A percentile compares a stretch with the other conserved stretches of the same genome.
These are phyloP conservation scores for Hylodesmum podocarpum DNA, from an alignment of 306 rosid species.

Conservation along the genomic window DNA sequence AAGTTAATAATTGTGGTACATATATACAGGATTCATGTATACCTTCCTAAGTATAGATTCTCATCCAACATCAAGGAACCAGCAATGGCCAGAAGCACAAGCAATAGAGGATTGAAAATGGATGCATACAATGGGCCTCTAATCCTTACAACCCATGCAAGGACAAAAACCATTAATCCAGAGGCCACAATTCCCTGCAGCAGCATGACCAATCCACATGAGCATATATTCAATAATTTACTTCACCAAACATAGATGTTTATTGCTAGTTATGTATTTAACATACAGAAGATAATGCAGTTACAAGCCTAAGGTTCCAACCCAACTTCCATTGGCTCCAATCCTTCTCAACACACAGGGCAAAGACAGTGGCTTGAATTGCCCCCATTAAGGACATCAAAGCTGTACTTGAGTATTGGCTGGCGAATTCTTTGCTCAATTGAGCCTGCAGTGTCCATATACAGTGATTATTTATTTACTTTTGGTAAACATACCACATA, in stretches of 20 bases:
- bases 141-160: slow-evolving; percentile 33
- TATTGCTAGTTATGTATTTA: background rate
- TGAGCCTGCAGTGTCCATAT: slow-evolving; percentile 43
- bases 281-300: slow-evolving; percentile 55
- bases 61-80: slow-evolving; percentile 45
- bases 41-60: slow-evolving; percentile 46
- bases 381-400: slow-evolving; percentile 68
- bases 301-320: slow-evolving; percentile 62
- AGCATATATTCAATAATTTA: background rate
- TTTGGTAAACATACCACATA: too few species aligned
- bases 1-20: background rate
- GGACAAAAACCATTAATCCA: slow-evolving; percentile 31
- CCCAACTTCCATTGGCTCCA: slow-evolving; percentile 67
- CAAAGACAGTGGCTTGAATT: slow-evolving; percentile 48
- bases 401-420: slow-evolving; percentile 55
- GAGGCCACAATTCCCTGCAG: slow-evolving; percentile 37
- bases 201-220: background rate
- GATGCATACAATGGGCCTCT: slow-evolving; percentile 39
- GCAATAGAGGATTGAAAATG: slow-evolving; percentile 38
- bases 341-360: slow-evolving; percentile 53
- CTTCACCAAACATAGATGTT: background rate
- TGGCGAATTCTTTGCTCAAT: slow-evolving; percentile 51
- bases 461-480: background rate
- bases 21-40: background rate
- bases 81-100: slow-evolving; percentile 39